phyloP scores from a whole-genome alignment of 192 early-diverging fungal genomes.

The Borealophlyctis nickersoniae region DNA sequence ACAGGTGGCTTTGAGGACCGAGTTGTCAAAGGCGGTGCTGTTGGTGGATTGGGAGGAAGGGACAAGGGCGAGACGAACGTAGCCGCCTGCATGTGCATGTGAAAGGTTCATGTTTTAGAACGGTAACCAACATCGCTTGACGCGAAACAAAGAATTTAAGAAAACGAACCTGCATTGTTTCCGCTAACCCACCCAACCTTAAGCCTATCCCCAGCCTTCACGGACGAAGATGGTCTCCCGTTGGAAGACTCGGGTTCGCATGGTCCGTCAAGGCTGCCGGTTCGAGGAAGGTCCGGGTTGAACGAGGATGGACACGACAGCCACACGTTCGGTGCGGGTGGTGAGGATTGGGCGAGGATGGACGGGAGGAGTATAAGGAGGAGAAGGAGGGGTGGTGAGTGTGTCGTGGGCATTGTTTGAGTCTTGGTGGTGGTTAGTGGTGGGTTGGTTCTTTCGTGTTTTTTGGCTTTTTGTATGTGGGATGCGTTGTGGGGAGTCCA shows the following conservation, averaged over 20 bases:
- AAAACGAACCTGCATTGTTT: constrained; percentile 12
- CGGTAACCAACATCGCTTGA: too few species aligned
- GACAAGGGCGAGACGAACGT: constrained; percentile 19
- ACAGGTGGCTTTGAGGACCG: constrained; percentile 21
- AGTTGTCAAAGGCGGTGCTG: neutral
- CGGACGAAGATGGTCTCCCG: neutral
- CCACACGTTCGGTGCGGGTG: too few species aligned
- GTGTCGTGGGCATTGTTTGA: too few species aligned
- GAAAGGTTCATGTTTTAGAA: neutral
- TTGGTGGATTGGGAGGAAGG: neutral
- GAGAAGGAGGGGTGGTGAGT: too few species aligned
- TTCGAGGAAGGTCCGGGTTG: neutral
- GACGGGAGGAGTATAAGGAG: too few species aligned
- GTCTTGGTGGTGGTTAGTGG: too few species aligned
- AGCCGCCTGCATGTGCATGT: constrained; percentile 4
- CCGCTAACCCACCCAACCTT: constrained; percentile 22
- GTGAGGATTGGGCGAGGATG: too few species aligned
- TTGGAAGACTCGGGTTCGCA: constrained; percentile 2
- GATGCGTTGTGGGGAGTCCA: too few species aligned
- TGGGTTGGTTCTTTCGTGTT: too few species aligned
- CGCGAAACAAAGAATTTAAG: neutral
- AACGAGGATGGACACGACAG: constrained; percentile 7
- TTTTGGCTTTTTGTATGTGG: too few species aligned
- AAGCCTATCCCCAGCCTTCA: constrained; percentile 20
- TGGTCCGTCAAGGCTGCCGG: neutral